phyloP scores from a whole-genome alignment of 2,329 filamentous ascomycete species.

The Pyrenophora graminea region DNA sequence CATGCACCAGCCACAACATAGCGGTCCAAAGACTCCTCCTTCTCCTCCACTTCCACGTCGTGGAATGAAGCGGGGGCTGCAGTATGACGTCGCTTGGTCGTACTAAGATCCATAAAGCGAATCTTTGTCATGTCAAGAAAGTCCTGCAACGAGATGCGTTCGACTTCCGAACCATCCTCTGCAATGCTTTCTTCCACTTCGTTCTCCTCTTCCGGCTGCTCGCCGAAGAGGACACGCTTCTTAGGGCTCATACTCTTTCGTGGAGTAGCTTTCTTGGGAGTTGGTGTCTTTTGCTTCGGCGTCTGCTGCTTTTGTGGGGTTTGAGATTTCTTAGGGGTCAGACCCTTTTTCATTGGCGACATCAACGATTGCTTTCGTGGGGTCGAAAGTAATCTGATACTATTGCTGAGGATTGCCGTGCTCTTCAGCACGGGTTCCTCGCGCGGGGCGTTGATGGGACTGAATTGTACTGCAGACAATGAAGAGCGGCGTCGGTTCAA shows the following conservation, averaged over 20 bases:
- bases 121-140: slow-evolving; percentile 96
- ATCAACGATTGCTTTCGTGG: slow-evolving; percentile 52
- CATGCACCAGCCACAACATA: slow-evolving; percentile 88
- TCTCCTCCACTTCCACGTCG: slow-evolving; percentile 46
- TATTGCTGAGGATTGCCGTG: slow-evolving; percentile 46
- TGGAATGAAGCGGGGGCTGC: slow-evolving; percentile 52
- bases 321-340: slow-evolving; percentile 44
- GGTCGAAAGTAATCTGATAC: slow-evolving; percentile 54
- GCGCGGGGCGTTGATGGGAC: slow-evolving; percentile 34
- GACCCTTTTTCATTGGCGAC: slow-evolving; percentile 49
- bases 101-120: slow-evolving; percentile 98
- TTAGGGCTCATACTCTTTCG: slow-evolving; percentile 39
- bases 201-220: slow-evolving; percentile 25
- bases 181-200: slow-evolving; percentile 33
- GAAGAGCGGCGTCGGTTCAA: slow-evolving; percentile 43
- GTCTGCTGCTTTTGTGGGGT: slow-evolving; percentile 47
- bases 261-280: slow-evolving; percentile 37
- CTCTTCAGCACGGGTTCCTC: slow-evolving; percentile 40
- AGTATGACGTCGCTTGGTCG: slow-evolving; percentile 88
- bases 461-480: slow-evolving; percentile 42
- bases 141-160: slow-evolving; percentile 80
- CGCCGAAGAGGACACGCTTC: slow-evolving; percentile 42
- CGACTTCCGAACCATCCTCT: slow-evolving; percentile 48
- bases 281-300: slow-evolving; percentile 48
- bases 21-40: slow-evolving; percentile 67